phyloP scores from a whole-genome alignment of 2,329 filamentous ascomycete genomes.

The Ophiostoma himal-ulmi region DNA sequence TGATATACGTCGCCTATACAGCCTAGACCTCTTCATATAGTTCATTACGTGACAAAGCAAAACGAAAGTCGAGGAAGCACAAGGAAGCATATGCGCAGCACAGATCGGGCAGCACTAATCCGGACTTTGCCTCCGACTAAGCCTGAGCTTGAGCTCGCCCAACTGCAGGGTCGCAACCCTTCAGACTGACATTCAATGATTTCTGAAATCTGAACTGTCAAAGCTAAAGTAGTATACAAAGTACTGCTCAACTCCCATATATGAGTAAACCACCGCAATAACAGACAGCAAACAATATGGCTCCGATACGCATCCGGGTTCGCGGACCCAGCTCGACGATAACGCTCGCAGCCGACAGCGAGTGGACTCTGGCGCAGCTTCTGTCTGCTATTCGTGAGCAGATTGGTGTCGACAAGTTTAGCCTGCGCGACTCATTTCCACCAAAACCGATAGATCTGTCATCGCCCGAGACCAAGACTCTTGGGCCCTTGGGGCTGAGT shows the following conservation, averaged over 20 bases:
- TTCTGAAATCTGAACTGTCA: neutral
- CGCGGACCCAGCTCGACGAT: conserved; percentile 68
- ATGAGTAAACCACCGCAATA: neutral
- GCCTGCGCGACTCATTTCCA: conserved; percentile 81
- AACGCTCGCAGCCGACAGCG: conserved; percentile 53
- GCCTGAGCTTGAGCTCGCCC: neutral
- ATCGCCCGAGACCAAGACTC: conserved; percentile 38
- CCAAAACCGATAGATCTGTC: conserved; percentile 62
- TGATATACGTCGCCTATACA: neutral
- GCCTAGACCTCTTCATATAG: neutral
- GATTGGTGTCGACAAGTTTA: conserved; percentile 61
- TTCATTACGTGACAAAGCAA: neutral
- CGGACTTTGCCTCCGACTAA: neutral
- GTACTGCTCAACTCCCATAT: neutral
- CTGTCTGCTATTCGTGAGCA: conserved; percentile 55
- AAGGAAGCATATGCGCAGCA: neutral
- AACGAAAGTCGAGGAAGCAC: neutral
- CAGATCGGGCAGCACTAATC: neutral
- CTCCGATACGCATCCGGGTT: conserved; percentile 61
- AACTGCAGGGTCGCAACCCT: neutral
- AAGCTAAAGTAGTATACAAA: neutral
- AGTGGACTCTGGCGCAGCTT: conserved; percentile 59
- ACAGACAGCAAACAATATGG: conserved; percentile 14
- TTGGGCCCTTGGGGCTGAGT: conserved; percentile 42
- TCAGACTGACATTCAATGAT: neutral